Conservation (phyloP, 2,329 filamentous ascomycete species). For the Pezicula rhizophila region DNA sequence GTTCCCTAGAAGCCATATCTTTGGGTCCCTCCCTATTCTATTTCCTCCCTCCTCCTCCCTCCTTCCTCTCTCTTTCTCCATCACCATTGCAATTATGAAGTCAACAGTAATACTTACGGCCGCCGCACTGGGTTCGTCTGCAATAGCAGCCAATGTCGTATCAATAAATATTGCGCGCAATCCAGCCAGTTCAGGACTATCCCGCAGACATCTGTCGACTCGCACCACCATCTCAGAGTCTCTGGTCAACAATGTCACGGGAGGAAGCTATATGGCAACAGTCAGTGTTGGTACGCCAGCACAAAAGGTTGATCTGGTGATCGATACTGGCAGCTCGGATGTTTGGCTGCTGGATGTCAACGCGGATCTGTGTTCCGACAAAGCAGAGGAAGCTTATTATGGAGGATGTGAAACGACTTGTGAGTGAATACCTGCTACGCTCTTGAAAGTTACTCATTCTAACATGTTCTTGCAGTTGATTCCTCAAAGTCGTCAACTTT, state of each 20-base stretch:
- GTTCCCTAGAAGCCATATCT: too few species aligned
- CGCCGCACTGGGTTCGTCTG: too few species aligned
- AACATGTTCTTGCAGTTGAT: slow-evolving; percentile 36
- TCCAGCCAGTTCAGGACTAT: background rate
- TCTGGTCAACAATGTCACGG: slow-evolving; percentile 43
- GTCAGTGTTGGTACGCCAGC: slow-evolving; percentile 53
- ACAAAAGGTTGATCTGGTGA: slow-evolving; percentile 46
- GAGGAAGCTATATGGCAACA: slow-evolving; percentile 41
- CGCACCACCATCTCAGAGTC: slow-evolving; percentile 11
- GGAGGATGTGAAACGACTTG: slow-evolving; percentile 34
- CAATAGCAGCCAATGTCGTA: background rate
- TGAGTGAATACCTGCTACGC: slow-evolving; percentile 38
- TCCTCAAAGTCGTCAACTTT: slow-evolving; percentile 42
- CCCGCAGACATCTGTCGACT: background rate
- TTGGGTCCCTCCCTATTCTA: too few species aligned
- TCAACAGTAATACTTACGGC: too few species aligned
- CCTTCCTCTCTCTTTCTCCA: too few species aligned
- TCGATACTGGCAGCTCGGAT: slow-evolving; percentile 60
- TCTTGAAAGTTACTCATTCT: background rate
- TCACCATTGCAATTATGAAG: too few species aligned
- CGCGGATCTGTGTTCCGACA: slow-evolving; percentile 15
- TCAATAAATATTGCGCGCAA: background rate
- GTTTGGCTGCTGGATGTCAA: slow-evolving; percentile 46
- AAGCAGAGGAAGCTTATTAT: slow-evolving; percentile 23
- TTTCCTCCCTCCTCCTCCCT: too few species aligned